Evolutionary conservation across 768 basidiomycete genomes (phyloP), one percentile per base, ranked within the genome.

Genomic region (Leccinum barrowsii): DNA sequence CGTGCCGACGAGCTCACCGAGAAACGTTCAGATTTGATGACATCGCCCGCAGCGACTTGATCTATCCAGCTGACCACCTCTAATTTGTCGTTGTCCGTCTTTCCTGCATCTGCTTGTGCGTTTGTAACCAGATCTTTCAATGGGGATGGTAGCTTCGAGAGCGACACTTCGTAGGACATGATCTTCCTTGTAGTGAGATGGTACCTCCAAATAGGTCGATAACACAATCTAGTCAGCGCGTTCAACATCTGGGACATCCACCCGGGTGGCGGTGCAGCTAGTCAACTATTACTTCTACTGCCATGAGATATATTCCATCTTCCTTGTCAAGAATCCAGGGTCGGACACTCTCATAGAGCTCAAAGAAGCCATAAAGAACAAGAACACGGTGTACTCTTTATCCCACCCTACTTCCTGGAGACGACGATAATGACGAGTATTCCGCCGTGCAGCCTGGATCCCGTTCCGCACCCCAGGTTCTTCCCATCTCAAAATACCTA

Each of bases 41-140:
- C 63, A 54, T 82, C 79, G 22, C 79, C 78, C 57, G 75, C 70
- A 12, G 75, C 78, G 21, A 85, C 79, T 69, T 82, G 89, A 60
- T 84, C 82, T 64, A 92, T 83, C 90, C 91, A 93, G 58, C 74
- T 75, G 22, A 76, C 68, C 28, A 93, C 83, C 65, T 89, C 86
- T 49, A 76, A 74, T 72, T 83, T 76, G 66, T 90, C 87, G 61
- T 78, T 75, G 64, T 86, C 84, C 19, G 80, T 79, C 64, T 77
- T 78, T 21, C 88, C 89, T 48, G 80, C 60, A 50, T 77, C 71
- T 49, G 56, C 65, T 50, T 69, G 67, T 5, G 74, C 69, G 35
- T 64, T 74, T 15, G 67, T 56, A 50, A 90, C 83, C 24, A 92
- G 80, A 46, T 85, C 83, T 66, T 78, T 82, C 35, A 85, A 65